Conservation (phyloP, 148 eudicot species). For the Dianthus caryophyllus region DNA sequence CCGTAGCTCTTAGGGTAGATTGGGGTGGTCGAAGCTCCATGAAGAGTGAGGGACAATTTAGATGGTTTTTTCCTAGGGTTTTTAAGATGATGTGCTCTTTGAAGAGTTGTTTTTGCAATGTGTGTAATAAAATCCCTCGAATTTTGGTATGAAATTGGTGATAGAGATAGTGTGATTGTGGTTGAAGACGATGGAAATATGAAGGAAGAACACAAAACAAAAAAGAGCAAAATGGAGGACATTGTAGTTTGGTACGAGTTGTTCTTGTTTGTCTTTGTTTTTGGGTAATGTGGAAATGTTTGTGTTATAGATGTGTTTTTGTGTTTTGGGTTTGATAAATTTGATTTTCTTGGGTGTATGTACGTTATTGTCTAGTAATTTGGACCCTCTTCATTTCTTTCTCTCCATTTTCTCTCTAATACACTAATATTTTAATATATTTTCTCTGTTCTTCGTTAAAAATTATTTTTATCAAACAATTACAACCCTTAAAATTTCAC, state of each 20-base stretch:
- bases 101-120: constrained; percentile 38
- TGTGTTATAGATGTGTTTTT: too few species aligned
- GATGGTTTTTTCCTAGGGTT: constrained; percentile 21
- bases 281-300: background rate
- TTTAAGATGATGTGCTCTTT: constrained; percentile 57
- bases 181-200: constrained; percentile 24
- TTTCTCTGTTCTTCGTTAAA: background rate
- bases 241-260: constrained; percentile 4
- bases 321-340: too few species aligned
- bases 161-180: constrained; percentile 28
- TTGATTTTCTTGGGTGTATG: too few species aligned
- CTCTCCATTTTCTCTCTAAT: too few species aligned
- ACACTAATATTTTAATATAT: background rate
- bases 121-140: constrained; percentile 31
- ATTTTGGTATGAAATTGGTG: constrained; percentile 25
- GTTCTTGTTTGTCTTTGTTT: background rate
- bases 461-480: background rate
- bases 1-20: constrained; percentile 59
- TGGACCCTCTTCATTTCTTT: too few species aligned
- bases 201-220: constrained; percentile 29
- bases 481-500: too few species aligned
- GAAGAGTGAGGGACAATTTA: constrained; percentile 11
- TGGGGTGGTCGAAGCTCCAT: constrained; percentile 19
- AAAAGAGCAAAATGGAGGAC: constrained; percentile 21
- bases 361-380: too few species aligned